A percentile compares a stretch with the other conserved stretches of the same genome.
These are phyloP conservation scores for Candida wancherniae DNA, from an alignment of 805 yeast genomes.

Conservation along the genomic window DNA sequence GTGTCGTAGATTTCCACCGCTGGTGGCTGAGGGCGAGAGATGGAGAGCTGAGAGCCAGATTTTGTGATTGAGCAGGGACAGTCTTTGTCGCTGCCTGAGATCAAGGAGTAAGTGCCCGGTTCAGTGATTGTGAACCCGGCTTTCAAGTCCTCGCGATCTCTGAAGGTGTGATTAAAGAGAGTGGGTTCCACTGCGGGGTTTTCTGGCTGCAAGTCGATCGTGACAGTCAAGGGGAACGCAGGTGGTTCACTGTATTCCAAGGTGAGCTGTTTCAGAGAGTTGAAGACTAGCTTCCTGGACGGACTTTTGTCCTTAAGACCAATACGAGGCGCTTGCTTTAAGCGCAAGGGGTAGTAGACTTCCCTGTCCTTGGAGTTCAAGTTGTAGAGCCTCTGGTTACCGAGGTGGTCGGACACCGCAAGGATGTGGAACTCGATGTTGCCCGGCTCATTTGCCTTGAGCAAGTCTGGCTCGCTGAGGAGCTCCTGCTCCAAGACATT, in stretches of 20 bases:
- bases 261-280: constrained; percentile 27
- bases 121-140: constrained; percentile 36
- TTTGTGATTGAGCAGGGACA: constrained; percentile 50
- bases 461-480: constrained; percentile 22
- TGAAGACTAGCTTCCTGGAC: constrained; percentile 21
- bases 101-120: constrained; percentile 65
- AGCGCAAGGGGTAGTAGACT: constrained; percentile 25
- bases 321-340: constrained; percentile 24
- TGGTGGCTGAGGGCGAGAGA: constrained; percentile 28
- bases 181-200: constrained; percentile 21
- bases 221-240: constrained; percentile 28
- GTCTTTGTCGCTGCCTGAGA: constrained; percentile 49
- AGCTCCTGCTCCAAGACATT: constrained; percentile 34
- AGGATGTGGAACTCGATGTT: constrained; percentile 31
- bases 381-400: constrained; percentile 30
- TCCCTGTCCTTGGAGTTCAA: constrained; percentile 35
- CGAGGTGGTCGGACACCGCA: constrained; percentile 30
- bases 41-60: too few relatives aligned
- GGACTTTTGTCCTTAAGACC: constrained; percentile 20
- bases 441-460: constrained; percentile 19
- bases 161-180: constrained; percentile 23
- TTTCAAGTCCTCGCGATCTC: constrained; percentile 21
- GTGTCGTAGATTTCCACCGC: constrained; percentile 40
- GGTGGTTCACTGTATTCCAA: constrained; percentile 13
- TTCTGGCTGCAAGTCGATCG: constrained; percentile 29